Percentiles rank a stretch among this genome's conserved stretches.
These are phyloP conservation scores for Blastobotrys proliferans DNA, from an alignment of 1,139 yeast genomes.

Conservation along the genomic window DNA sequence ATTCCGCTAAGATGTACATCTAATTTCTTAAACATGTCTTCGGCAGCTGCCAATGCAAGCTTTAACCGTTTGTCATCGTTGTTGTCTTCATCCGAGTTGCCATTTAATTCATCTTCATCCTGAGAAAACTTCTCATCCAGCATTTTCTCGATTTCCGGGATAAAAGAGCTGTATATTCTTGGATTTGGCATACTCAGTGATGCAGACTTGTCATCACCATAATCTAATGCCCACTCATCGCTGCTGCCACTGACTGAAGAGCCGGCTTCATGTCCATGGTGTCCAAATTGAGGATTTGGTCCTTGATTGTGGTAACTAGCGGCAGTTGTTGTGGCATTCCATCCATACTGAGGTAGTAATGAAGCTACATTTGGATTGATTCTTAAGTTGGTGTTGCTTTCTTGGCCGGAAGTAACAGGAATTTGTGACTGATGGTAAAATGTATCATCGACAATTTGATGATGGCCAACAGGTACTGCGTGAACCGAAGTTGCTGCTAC, in stretches of 20 bases:
- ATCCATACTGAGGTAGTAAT: conserved; percentile 15
- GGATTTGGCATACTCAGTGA: conserved; percentile 14
- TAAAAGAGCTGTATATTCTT: conserved; percentile 25
- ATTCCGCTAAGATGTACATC: conserved; percentile 24
- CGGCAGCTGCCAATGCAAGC: conserved; percentile 27
- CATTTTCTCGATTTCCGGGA: conserved; percentile 29
- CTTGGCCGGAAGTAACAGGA: background rate
- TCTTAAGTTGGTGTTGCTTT: background rate
- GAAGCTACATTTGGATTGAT: conserved; percentile 19
- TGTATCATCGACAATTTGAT: background rate
- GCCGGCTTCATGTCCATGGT: too few species aligned
- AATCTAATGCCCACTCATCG: too few species aligned
- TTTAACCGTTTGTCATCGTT: too few species aligned
- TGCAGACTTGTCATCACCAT: background rate
- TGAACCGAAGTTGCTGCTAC: background rate
- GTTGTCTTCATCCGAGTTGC: conserved; percentile 14
- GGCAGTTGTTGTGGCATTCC: conserved; percentile 7
- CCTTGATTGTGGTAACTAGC: too few species aligned
- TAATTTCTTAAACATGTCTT: conserved; percentile 27
- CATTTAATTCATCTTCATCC: conserved; percentile 5
- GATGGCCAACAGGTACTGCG: background rate
- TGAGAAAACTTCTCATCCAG: conserved; percentile 18
- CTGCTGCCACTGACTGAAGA: too few species aligned
- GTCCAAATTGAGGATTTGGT: too few species aligned
- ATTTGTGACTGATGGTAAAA: background rate